Evolutionary conservation across 2,329 filamentous ascomycete species (phyloP).

Genomic region (Aspergillus piperis): DNA sequence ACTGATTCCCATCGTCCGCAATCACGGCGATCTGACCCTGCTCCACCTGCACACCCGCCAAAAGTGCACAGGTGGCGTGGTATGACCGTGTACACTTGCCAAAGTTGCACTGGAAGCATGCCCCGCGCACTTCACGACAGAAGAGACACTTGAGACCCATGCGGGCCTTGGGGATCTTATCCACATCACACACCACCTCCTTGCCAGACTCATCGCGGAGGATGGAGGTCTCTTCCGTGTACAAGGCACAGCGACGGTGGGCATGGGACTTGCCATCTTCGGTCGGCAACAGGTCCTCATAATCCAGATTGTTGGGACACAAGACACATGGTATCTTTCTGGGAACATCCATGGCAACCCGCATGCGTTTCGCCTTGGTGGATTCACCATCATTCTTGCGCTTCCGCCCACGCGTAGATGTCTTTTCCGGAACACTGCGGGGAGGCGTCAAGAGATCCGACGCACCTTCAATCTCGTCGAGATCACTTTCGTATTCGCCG

Average conservation of each 20-base stretch:
- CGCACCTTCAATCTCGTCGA: constrained; percentile 62
- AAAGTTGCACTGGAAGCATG: constrained; percentile 93
- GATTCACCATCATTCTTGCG: constrained; percentile 62
- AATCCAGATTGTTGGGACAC: constrained; percentile 86
- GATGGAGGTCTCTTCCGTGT: constrained; percentile 89
- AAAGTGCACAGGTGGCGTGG: constrained; percentile 90
- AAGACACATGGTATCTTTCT: constrained; percentile 81
- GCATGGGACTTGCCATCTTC: constrained; percentile 79
- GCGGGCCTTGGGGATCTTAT: constrained; percentile 81
- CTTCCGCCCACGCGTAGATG: constrained; percentile 65
- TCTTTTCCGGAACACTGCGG: constrained; percentile 69
- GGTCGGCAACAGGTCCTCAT: constrained; percentile 79
- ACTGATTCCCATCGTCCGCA: constrained; percentile 86
- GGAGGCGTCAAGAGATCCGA: constrained; percentile 78
- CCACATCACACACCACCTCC: constrained; percentile 75
- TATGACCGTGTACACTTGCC: constrained; percentile 93
- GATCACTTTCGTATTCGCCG: constrained; percentile 61
- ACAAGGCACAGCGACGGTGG: constrained; percentile 84
- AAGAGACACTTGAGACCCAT: constrained; percentile 92
- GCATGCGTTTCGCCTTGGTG: constrained; percentile 74
- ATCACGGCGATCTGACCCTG: constrained; percentile 82
- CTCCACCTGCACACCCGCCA: constrained; percentile 90
- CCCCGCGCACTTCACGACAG: constrained; percentile 91
- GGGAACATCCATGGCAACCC: constrained; percentile 70
- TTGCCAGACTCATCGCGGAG: constrained; percentile 66